phyloP scores from a whole-genome alignment of 1,139 yeast genomes.

The Geotrichum phurueaensis region DNA sequence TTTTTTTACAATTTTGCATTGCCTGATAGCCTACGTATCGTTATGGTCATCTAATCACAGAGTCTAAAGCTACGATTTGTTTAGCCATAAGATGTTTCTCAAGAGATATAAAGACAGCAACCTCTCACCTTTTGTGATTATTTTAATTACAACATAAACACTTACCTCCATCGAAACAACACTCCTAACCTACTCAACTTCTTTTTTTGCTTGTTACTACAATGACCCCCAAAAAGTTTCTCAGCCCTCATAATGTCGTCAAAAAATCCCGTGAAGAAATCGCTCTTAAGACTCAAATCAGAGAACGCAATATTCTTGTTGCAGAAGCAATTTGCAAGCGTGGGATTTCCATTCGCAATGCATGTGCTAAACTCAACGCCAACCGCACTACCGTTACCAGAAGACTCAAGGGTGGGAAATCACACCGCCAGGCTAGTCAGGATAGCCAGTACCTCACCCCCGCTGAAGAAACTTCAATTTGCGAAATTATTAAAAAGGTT shows the following conservation, averaged over 20 bases:
- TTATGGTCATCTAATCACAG: not conserved
- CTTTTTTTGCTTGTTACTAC: not conserved
- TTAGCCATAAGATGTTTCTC: not conserved
- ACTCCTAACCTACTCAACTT: not conserved
- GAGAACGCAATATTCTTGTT: constrained; percentile 5
- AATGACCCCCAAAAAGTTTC: not conserved
- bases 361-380: constrained; percentile 9
- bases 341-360: constrained; percentile 7
- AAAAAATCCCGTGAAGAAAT: not conserved
- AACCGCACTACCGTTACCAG: constrained; percentile 11
- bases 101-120: not conserved
- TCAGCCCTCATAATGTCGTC: not conserved
- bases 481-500: not conserved
- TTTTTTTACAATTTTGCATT: not conserved
- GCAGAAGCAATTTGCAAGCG: constrained; percentile 2
- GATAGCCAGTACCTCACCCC: constrained; percentile 12
- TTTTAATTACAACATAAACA: not conserved
- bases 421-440: constrained; percentile 11
- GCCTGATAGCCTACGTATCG: not conserved
- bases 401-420: constrained; percentile 10
- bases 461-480: constrained; percentile 2
- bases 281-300: not conserved
- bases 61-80: no score
- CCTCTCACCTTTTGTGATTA: not conserved
- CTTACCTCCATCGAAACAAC: not conserved